Percentiles rank a stretch among this genome's conserved stretches.
Conservation (phyloP, 441 rosid species). For the Populus hybrid region DNA sequence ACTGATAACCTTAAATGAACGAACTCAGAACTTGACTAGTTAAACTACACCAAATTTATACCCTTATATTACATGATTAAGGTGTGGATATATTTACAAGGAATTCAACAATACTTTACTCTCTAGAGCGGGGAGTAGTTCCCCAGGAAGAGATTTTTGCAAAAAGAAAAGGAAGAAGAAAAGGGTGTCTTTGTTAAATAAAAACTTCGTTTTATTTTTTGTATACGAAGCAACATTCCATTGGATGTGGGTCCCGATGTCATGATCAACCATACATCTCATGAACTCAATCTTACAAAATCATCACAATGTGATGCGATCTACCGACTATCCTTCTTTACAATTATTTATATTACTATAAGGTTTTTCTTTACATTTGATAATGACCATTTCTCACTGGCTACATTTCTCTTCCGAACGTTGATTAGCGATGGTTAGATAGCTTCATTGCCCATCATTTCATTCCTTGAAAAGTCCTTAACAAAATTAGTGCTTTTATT, state of each 20-base stretch:
- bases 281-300: constrained; percentile 42
- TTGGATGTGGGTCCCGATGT: constrained; percentile 29
- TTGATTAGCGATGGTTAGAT: constrained; percentile 11
- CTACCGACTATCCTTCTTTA: constrained; percentile 46
- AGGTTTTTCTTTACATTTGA: constrained; percentile 7
- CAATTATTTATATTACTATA: not conserved
- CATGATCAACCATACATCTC: constrained; percentile 26
- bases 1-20: fast-evolving
- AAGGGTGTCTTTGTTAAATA: too few species aligned
- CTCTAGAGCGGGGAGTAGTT: not conserved
- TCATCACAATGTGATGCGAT: constrained; percentile 57
- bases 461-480: not conserved
- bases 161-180: not conserved
- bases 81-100: too few species aligned
- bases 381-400: constrained; percentile 24
- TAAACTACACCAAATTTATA: too few species aligned
- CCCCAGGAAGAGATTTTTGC: not conserved
- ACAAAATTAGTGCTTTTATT: not conserved
- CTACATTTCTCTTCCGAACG: constrained; percentile 22
- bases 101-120: too few species aligned
- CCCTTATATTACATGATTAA: too few species aligned
- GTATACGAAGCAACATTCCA: constrained; percentile 26
- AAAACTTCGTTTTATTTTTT: not conserved
- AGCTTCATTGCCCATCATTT: constrained; percentile 21
- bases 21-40: fast-evolving